These are phyloP conservation scores for Pythium insidiosum DNA, from an alignment of 352 stramenopile genomes.

Conservation along the genomic window DNA sequence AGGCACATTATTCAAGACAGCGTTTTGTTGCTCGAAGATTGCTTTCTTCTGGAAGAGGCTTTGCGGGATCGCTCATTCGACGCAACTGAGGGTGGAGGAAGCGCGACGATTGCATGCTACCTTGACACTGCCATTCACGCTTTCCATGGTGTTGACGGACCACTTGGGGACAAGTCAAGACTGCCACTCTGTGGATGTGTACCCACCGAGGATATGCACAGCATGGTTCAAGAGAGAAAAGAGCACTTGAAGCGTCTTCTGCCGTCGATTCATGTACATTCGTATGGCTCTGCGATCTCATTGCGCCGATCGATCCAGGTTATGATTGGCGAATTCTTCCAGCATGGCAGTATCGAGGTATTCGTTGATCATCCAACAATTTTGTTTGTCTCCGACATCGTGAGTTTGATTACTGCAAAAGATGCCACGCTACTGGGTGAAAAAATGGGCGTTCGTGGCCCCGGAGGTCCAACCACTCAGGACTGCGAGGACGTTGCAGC, in stretches of 20 bases:
- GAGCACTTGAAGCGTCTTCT: constrained; percentile 16
- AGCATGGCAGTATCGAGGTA: constrained; percentile 2
- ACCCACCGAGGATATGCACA: constrained; percentile 6
- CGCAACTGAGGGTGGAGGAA: background rate
- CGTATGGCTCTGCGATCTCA: constrained; percentile 1
- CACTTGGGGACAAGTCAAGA: constrained; percentile 5
- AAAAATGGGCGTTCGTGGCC: background rate
- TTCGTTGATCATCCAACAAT: constrained; percentile 8
- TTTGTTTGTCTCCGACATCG: too few species aligned
- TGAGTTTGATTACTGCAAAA: too few species aligned
- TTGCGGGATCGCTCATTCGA: constrained; percentile 4
- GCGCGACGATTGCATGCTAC: constrained; percentile 18
- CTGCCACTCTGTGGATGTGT: constrained; percentile 17
- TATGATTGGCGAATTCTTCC: constrained; percentile 8
- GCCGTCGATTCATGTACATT: constrained; percentile 7
- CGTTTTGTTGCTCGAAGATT: constrained; percentile 20
- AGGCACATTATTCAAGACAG: constrained; percentile 19
- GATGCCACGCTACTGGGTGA: too few species aligned
- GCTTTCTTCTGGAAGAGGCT: constrained; percentile 17
- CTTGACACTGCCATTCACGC: constrained; percentile 21
- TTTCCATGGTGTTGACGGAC: constrained; percentile 15
- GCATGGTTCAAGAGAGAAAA: constrained; percentile 5
- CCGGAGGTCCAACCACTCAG: constrained; percentile 1
- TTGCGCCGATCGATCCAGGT: constrained; percentile 11
- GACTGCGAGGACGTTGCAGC: constrained; percentile 3